These are phyloP conservation scores for Pseudognaphalium luteoalbum DNA, from an alignment of 129 eudicot species.

Conservation along the genomic window DNA sequence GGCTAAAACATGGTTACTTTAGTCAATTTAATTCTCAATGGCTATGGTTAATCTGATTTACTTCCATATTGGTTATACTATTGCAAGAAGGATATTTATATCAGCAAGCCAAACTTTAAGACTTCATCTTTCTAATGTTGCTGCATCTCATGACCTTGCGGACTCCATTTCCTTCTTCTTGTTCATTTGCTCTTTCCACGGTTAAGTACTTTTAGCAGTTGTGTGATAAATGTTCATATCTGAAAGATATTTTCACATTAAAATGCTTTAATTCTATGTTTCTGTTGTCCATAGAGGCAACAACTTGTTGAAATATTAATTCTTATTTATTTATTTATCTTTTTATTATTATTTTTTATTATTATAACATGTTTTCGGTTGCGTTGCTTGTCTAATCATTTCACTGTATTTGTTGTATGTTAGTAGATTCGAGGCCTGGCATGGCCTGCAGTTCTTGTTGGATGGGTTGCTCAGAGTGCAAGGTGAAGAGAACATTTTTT, in stretches of 20 bases:
- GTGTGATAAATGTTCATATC: background rate
- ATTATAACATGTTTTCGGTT: background rate
- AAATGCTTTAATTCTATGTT: background rate
- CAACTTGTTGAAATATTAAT: background rate
- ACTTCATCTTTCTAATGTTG: background rate
- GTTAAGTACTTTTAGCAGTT: slow-evolving; percentile 2
- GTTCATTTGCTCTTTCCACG: background rate
- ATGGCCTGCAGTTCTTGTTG: slow-evolving; percentile 96
- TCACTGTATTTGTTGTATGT: slow-evolving; percentile 25
- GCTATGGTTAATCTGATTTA: no score
- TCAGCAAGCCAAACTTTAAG: background rate
- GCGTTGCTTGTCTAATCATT: slow-evolving; percentile 6
- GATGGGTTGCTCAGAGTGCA: slow-evolving; percentile 99
- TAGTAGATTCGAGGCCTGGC: slow-evolving; percentile 93
- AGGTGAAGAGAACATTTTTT: slow-evolving; percentile 48
- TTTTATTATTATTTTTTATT: background rate
- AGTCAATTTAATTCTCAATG: background rate
- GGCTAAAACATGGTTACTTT: background rate
- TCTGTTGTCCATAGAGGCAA: background rate
- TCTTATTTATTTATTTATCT: no score
- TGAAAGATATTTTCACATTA: background rate
- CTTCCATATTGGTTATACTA: no score
- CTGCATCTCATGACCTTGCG: background rate
- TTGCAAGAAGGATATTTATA: background rate
- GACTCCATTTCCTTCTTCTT: background rate